phyloP scores from a whole-genome alignment of 2,329 filamentous ascomycete genomes.

The Sporothrix pseudoabietina region DNA sequence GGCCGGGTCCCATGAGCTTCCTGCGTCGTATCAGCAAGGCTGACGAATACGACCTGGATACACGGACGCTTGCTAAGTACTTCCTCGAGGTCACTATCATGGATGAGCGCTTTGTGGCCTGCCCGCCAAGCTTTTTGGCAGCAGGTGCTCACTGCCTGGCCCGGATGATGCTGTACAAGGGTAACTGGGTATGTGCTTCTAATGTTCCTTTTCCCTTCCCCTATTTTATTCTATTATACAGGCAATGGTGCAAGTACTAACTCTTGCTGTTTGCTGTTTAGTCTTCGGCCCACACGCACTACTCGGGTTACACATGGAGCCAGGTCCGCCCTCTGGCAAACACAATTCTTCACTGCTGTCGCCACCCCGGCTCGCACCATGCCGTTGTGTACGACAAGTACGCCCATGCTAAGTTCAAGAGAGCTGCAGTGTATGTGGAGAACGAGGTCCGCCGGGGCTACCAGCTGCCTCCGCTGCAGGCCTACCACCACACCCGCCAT shows the following conservation, averaged over 20 bases:
- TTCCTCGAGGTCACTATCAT: slow-evolving; percentile 96
- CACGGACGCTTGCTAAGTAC: slow-evolving; percentile 93
- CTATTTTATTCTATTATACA: background rate
- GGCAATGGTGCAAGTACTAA: background rate
- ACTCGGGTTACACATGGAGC: slow-evolving; percentile 86
- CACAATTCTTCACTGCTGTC: slow-evolving; percentile 85
- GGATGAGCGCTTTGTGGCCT: slow-evolving; percentile 95
- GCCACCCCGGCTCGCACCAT: slow-evolving; percentile 79
- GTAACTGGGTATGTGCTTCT: slow-evolving; percentile 71
- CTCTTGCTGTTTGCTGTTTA: slow-evolving; percentile 4
- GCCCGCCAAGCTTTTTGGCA: slow-evolving; percentile 84
- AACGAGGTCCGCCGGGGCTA: slow-evolving; percentile 68
- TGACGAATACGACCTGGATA: slow-evolving; percentile 95
- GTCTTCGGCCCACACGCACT: slow-evolving; percentile 83
- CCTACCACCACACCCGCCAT: slow-evolving; percentile 22
- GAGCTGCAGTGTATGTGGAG: slow-evolving; percentile 78
- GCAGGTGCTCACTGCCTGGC: slow-evolving; percentile 92
- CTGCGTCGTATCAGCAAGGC: slow-evolving; percentile 95
- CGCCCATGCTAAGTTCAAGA: slow-evolving; percentile 81
- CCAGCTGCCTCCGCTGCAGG: slow-evolving; percentile 47
- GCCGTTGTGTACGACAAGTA: slow-evolving; percentile 90
- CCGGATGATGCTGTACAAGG: slow-evolving; percentile 84
- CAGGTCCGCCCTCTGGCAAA: slow-evolving; percentile 78
- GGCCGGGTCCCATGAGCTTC: slow-evolving; percentile 99
- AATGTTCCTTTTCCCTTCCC: slow-evolving; percentile 40